Base-by-base conservation (phyloP, 176 grass and related monocot species). In the Eremochloa ophiuroides region DNA sequence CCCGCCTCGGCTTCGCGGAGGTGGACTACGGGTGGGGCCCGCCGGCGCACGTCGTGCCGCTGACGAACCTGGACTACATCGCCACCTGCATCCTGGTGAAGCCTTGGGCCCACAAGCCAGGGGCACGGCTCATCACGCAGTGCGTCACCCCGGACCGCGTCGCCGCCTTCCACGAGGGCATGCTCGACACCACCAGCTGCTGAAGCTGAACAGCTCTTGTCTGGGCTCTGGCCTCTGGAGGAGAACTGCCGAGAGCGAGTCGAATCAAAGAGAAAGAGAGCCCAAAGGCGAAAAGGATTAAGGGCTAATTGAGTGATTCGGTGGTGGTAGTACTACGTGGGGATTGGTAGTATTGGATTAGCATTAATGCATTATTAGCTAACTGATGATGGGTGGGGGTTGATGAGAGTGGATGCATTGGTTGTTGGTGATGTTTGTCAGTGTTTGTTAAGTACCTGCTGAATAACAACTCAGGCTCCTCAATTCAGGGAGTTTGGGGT, bases 51-150 rank as follows among this genome's bases (percentile, higher is more conserved):
- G 90, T 98, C 17, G 92, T 98, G 13, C 95, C 95, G 0, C 51
- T 98, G n/a, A 94, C 95, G 0, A 98, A 98, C 74, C 85, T 92
- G 10, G 95, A 98, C 82, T 94, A 93, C 80, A 94, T 94, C 29
- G 92, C 95, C 34, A 98, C 95, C 8, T 98, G 95, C 38, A 98
- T 98, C 17, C 81, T 98, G 28, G 92, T 98, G 8, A 87, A 84
- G 74, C 95, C 95, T 0, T 94, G 89, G 74, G 90, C 68, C 10
- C 91, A 91, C 66, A 97, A 94, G 76, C 87, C 85, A 25, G 94
- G 94, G 5, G 87, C 91, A 0, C 43, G 94, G 30, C 82, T 97
- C 44, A 97, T 98, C 74, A 92, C 94, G 4, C 94, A 94, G 84
- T 97, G 94, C 41, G 94, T 97, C 22, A 89, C 87, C 2, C 55